These are phyloP conservation scores for Dictyophora rubrovolvata DNA, from an alignment of 768 basidiomycete genomes.

Conservation along the genomic window DNA sequence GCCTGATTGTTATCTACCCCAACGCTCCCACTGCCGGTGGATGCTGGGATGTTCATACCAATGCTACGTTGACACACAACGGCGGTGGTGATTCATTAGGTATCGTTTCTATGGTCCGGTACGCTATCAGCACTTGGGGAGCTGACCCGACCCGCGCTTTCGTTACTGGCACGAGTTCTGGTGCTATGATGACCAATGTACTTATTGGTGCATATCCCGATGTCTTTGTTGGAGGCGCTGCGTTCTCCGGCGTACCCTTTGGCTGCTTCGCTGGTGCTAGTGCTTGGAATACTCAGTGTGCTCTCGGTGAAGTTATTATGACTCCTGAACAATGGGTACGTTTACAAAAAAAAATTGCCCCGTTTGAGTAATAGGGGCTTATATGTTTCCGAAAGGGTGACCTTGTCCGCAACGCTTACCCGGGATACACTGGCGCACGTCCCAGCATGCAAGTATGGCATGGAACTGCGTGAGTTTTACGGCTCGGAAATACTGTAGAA, in stretches of 20 bases:
- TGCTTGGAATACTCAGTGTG: constrained; percentile 39
- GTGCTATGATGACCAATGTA: constrained; percentile 54
- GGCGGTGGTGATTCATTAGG: constrained; percentile 45
- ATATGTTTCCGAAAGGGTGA: constrained; percentile 25
- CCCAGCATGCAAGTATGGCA: constrained; percentile 48
- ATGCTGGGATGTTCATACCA: constrained; percentile 46
- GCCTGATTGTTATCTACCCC: constrained; percentile 43
- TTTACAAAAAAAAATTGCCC: background rate
- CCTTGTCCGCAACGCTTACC: constrained; percentile 35
- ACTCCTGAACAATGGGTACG: constrained; percentile 36
- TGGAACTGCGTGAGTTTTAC: constrained; percentile 30
- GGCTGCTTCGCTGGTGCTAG: constrained; percentile 42
- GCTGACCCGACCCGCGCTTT: constrained; percentile 38
- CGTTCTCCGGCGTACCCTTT: constrained; percentile 43
- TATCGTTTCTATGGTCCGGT: constrained; percentile 37
- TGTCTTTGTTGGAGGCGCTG: constrained; percentile 37
- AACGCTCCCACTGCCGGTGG: constrained; percentile 31
- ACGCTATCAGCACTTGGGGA: constrained; percentile 36
- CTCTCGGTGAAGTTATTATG: constrained; percentile 31
- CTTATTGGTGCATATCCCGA: constrained; percentile 45
- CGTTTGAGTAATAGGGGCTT: no score
- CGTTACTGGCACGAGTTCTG: constrained; percentile 42
- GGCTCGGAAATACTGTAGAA: background rate
- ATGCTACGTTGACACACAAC: constrained; percentile 43
- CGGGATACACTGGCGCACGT: constrained; percentile 40